A percentile compares a stretch with the other conserved stretches of the same genome.
These are phyloP conservation scores for Aspergillus campestris DNA, from an alignment of 495 filamentous ascomycete genomes.

Conservation along the genomic window DNA sequence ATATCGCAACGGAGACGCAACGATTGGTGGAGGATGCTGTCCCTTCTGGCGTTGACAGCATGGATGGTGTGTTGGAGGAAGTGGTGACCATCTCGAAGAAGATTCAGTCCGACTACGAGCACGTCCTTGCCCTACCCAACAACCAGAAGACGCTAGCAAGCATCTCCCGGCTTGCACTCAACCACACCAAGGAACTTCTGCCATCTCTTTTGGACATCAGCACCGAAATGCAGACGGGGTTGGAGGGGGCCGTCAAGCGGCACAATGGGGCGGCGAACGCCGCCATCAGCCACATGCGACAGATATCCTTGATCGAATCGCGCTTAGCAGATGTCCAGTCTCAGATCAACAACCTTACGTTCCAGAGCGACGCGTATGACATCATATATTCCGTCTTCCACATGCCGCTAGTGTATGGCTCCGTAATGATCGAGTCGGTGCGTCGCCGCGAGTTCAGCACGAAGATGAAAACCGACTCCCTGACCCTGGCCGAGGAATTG, in stretches of 20 bases:
- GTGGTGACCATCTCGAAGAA: slow-evolving; percentile 80
- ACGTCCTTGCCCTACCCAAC: slow-evolving; percentile 58
- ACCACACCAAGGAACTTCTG: slow-evolving; percentile 80
- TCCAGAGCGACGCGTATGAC: slow-evolving; percentile 66
- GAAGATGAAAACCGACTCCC: slow-evolving; percentile 77
- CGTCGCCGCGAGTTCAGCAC: slow-evolving; percentile 83
- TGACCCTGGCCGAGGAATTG: slow-evolving; percentile 83
- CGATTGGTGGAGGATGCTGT: slow-evolving; percentile 35
- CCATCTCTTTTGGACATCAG: slow-evolving; percentile 66
- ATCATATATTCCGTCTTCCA: slow-evolving; percentile 65
- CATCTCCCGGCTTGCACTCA: slow-evolving; percentile 76
- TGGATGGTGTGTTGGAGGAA: slow-evolving; percentile 62
- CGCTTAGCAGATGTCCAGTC: slow-evolving; percentile 59
- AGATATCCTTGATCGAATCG: slow-evolving; percentile 69
- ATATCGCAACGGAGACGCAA: slow-evolving; percentile 45
- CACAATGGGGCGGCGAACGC: slow-evolving; percentile 51
- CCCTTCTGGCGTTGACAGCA: slow-evolving; percentile 29
- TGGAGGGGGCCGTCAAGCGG: slow-evolving; percentile 56
- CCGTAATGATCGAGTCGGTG: slow-evolving; percentile 75
- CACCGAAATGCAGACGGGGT: slow-evolving; percentile 64
- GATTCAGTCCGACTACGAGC: slow-evolving; percentile 78
- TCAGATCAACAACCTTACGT: slow-evolving; percentile 60
- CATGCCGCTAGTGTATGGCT: slow-evolving; percentile 82
- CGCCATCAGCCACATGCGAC: slow-evolving; percentile 64
- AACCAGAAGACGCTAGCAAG: slow-evolving; percentile 66